Percentiles rank a stretch among this genome's conserved stretches.
These are phyloP conservation scores for Priceomyces castillae DNA, from an alignment of 805 yeast species.

Conservation along the genomic window DNA sequence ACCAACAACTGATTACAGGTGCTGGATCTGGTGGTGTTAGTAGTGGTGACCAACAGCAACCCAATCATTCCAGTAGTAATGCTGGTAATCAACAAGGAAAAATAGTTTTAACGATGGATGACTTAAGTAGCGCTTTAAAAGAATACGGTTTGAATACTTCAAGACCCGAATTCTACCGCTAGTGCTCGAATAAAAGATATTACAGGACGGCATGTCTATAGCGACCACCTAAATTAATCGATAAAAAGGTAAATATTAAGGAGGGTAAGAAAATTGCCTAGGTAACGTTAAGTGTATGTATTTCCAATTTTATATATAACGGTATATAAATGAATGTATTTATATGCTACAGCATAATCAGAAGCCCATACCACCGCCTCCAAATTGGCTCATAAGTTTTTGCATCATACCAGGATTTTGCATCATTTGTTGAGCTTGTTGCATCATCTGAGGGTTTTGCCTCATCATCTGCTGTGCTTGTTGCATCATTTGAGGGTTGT, in stretches of 20 bases:
- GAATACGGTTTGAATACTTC: constrained; percentile 90
- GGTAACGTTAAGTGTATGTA: not conserved
- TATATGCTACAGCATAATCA: not conserved
- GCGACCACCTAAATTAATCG: no score
- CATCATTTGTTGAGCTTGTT: constrained; percentile 49
- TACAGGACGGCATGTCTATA: no score
- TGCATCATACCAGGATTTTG: constrained; percentile 58
- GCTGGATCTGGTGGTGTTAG: constrained; percentile 29
- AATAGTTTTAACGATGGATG: constrained; percentile 88
- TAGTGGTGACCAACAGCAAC: constrained; percentile 40
- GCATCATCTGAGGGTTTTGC: constrained; percentile 42
- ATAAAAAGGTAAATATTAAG: no score
- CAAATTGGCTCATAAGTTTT: constrained; percentile 66
- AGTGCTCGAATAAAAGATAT: not conserved
- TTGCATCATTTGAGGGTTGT: constrained; percentile 50
- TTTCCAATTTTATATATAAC: not conserved
- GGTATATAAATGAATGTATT: constrained; percentile 1
- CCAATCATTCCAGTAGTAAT: constrained; percentile 33
- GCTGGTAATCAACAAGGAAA: constrained; percentile 63
- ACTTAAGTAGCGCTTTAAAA: constrained; percentile 84
- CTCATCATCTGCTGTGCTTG: constrained; percentile 50
- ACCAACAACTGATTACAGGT: constrained; percentile 34
- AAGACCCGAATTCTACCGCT: constrained; percentile 82
- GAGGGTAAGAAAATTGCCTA: no score
- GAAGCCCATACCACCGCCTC: constrained; percentile 38